These are phyloP conservation scores for Linnemannia elongata DNA, from an alignment of 192 early-diverging fungal species.

Conservation along the genomic window DNA sequence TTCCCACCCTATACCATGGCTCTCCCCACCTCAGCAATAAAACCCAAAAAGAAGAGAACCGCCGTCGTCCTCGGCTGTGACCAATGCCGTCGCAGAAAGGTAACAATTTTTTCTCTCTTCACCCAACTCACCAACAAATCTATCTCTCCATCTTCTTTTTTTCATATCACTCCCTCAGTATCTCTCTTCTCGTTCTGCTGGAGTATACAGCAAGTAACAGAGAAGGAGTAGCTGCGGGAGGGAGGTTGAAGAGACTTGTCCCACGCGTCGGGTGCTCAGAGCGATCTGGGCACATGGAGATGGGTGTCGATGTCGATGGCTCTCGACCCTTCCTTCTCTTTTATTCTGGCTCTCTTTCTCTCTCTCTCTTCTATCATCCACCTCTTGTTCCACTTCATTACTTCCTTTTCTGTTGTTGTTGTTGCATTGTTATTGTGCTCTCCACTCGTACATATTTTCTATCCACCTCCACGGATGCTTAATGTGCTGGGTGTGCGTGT, in stretches of 20 bases:
- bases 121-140: background rate
- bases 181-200: background rate
- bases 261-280: slow-evolving; percentile 1
- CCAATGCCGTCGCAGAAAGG: slow-evolving; percentile 54
- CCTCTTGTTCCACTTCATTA: background rate
- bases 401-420: background rate
- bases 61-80: slow-evolving; percentile 54
- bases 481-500: background rate
- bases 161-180: too few species aligned
- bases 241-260: background rate
- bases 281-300: slow-evolving; percentile 12
- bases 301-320: background rate
- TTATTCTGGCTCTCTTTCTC: too few species aligned
- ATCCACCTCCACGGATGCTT: background rate
- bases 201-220: background rate
- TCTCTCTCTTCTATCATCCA: background rate
- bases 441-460: background rate
- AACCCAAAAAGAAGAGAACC: slow-evolving; percentile 56
- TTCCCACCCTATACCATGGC: slow-evolving; percentile 15
- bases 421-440: background rate
- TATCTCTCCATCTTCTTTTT: background rate
- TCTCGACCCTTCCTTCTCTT: background rate
- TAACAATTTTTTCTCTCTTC: slow-evolving; percentile 17
- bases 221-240: background rate
- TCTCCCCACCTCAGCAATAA: slow-evolving; percentile 35